Evolutionary conservation across 257 asterid genomes (phyloP).

Genomic region (Catharanthus roseus): DNA sequence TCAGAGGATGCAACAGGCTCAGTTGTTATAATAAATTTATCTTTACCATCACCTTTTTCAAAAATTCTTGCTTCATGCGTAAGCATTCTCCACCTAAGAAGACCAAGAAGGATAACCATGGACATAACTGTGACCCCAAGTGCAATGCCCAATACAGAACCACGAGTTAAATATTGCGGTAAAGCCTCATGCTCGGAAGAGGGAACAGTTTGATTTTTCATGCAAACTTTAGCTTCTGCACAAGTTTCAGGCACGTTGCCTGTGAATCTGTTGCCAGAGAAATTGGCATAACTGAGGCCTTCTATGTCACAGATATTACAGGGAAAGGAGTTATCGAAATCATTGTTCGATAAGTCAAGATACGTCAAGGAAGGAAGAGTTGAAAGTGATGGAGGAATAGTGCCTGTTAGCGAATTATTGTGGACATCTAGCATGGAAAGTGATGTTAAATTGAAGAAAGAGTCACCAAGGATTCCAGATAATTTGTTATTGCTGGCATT

Average conservation of each 20-base stretch:
- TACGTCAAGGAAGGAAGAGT: constrained; percentile 52
- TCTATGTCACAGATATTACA: constrained; percentile 56
- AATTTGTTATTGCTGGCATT: constrained; percentile 61
- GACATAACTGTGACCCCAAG: constrained; percentile 28
- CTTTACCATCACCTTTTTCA: constrained; percentile 23
- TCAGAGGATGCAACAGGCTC: constrained; percentile 46
- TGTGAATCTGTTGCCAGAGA: constrained; percentile 57
- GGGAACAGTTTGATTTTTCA: constrained; percentile 18
- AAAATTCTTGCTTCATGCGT: constrained; percentile 21
- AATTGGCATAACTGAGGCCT: constrained; percentile 54
- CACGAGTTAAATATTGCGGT: constrained; percentile 17
- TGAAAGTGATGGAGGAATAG: constrained; percentile 50
- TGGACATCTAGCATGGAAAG: constrained; percentile 63
- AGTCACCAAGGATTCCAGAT: constrained; percentile 38
- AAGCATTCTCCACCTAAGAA: constrained; percentile 33
- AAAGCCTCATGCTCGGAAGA: constrained; percentile 15
- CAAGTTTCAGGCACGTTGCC: constrained; percentile 41
- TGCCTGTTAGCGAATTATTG: constrained; percentile 48
- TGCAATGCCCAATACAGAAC: constrained; percentile 25
- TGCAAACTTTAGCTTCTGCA: constrained; percentile 27
- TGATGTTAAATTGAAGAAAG: constrained; percentile 47
- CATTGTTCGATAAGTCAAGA: constrained; percentile 71
- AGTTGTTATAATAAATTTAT: constrained; percentile 24
- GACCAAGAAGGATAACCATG: constrained; percentile 30
- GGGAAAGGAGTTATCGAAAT: constrained; percentile 48